Evolutionary conservation across 805 yeast genomes (phyloP), one percentile per base, ranked within the genome.

Genomic region (Candida odintsovae): DNA sequence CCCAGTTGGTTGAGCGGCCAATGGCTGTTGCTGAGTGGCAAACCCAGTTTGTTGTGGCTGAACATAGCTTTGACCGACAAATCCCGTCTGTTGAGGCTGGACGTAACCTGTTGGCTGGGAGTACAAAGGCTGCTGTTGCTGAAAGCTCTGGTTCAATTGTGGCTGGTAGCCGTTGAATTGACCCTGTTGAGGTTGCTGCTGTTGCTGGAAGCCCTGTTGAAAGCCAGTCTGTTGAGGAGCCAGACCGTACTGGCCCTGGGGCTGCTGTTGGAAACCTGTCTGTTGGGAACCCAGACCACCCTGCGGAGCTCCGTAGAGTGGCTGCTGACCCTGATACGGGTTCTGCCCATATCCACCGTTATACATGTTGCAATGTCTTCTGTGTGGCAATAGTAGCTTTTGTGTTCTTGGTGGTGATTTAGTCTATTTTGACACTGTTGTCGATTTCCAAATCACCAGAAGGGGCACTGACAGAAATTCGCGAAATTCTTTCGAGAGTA

Each of bases 1-100:
- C 1, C 75, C 76, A 2, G 76, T 69, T 8, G 65, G 66, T 51
- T 72, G 76, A 15, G 69, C 57, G 33, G 57, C 61, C 29, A 63
- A 55, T 29, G 59, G 65, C 45, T 61, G 69, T 31, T 51, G 61
- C 41, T 58, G 68, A 42, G 57, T 71, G 22, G 58, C 68, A 19
- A 40, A 59, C 9, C 69, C 71, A 20, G 71, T 65, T 20, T 58
- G 58, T 47, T 64, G 70, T 6, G 45, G 43, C 41, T 54, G 52
- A 25, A 42, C 41, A 41, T 41, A 43, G 22, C 36, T 38, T 15
- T 45, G 50, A 16, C 52, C 55, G 50, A 48, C 54, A 43, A 51
- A 57, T 16, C 65, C 61, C 28, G 61, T 54, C 40, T 51, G 64
- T 44, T 63, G 66, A 40, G 56, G 45, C 18, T 41, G 44, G 11